phyloP scores from a whole-genome alignment of 805 yeast genomes.

The Ogataea paraovalis region DNA sequence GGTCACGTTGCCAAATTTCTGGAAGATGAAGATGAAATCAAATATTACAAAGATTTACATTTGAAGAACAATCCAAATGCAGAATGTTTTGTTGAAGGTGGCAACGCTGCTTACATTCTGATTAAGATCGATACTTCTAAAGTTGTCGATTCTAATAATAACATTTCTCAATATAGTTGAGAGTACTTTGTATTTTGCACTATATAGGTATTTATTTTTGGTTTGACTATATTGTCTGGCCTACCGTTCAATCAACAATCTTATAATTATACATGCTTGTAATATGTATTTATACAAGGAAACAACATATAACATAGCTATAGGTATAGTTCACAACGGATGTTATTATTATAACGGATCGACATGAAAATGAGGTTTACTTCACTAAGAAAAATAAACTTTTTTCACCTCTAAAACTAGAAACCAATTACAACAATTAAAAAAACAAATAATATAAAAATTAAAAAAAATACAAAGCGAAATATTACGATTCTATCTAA shows the following conservation, averaged over 20 bases:
- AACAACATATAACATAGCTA: too few relatives aligned
- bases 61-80: conserved; percentile 67
- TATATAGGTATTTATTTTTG: not conserved
- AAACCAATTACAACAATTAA: too few relatives aligned
- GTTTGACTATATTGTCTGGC: too few relatives aligned
- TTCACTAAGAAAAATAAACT: too few relatives aligned
- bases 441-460: too few relatives aligned
- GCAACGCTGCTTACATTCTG: conserved; percentile 61
- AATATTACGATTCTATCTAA: not conserved
- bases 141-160: conserved; percentile 75
- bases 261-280: too few relatives aligned
- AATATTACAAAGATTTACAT: conserved; percentile 60
- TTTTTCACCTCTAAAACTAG: too few relatives aligned
- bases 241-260: too few relatives aligned
- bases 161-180: conserved; percentile 34
- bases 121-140: conserved; percentile 65
- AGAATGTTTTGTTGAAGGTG: conserved; percentile 58
- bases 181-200: not conserved
- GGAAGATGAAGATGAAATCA: conserved; percentile 36
- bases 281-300: not conserved
- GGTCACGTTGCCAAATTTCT: conserved; percentile 63
- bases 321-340: too few relatives aligned
- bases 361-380: too few relatives aligned
- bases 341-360: too few relatives aligned
- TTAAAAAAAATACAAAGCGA: not conserved